phyloP scores from a whole-genome alignment of 768 basidiomycete genomes.

The Rhizopogon roseolus region DNA sequence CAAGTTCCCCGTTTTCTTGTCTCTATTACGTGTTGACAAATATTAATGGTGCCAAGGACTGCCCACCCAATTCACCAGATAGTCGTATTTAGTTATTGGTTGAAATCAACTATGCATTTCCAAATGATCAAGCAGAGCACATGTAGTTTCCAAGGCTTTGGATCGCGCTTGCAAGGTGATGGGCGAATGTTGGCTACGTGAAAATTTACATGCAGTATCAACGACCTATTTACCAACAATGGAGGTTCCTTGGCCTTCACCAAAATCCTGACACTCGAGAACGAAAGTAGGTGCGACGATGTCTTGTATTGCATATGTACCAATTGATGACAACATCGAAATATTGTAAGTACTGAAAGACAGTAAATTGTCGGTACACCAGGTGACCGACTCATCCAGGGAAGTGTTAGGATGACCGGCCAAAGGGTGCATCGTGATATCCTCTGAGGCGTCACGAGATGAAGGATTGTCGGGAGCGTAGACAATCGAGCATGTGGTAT shows the following conservation, averaged over 20 bases:
- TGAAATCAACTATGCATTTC: too few relatives aligned
- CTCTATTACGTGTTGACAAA: background rate
- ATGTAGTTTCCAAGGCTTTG: too few relatives aligned
- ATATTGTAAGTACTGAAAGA: background rate
- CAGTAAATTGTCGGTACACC: constrained; percentile 42
- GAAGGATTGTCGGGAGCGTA: constrained; percentile 37
- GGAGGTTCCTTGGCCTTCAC: too few relatives aligned
- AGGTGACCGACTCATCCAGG: constrained; percentile 61
- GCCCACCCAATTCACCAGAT: too few relatives aligned
- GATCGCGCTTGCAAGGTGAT: too few relatives aligned
- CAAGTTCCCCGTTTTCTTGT: background rate
- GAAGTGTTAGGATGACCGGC: constrained; percentile 43
- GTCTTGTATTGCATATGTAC: background rate
- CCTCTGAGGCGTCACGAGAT: constrained; percentile 56
- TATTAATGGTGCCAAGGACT: background rate
- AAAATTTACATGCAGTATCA: too few relatives aligned
- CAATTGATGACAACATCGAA: background rate
- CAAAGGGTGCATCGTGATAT: constrained; percentile 50
- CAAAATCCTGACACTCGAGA: too few relatives aligned
- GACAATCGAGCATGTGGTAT: constrained; percentile 56
- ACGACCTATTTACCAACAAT: too few relatives aligned
- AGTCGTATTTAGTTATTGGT: too few relatives aligned
- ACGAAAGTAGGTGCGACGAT: too few relatives aligned
- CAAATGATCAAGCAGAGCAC: too few relatives aligned
- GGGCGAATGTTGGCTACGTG: too few relatives aligned